Conservation (phyloP, 805 yeast species). For the Metschnikowia arizonensis region DNA sequence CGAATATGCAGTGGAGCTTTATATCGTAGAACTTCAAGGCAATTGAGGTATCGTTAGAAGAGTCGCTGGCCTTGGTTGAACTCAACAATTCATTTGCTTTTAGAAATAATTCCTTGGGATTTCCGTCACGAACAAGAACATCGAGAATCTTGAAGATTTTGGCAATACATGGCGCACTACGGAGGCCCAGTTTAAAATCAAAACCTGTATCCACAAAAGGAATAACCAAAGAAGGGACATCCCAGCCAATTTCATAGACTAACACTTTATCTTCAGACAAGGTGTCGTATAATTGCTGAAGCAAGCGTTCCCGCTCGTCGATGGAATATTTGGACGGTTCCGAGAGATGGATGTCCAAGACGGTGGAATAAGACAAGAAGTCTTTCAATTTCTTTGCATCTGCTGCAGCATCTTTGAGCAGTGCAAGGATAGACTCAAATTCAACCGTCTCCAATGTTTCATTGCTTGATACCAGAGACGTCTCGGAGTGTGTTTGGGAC, state of each 20-base stretch:
- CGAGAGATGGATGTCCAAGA: conserved; percentile 56
- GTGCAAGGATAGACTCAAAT: conserved; percentile 26
- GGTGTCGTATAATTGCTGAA: conserved; percentile 43
- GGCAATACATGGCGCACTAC: conserved; percentile 39
- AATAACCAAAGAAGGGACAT: conserved; percentile 67
- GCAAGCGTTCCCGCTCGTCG: conserved; percentile 48
- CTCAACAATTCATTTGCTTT: conserved; percentile 63
- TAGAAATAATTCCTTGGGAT: conserved; percentile 75
- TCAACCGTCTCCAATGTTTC: conserved; percentile 16
- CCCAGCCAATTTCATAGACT: conserved; percentile 81
- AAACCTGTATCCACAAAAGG: conserved; percentile 45
- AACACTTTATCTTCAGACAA: conserved; percentile 46
- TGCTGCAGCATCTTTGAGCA: conserved; percentile 28
- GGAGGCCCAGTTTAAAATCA: conserved; percentile 24
- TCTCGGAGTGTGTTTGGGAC: conserved; percentile 14
- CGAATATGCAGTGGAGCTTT: conserved; percentile 62
- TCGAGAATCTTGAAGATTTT: conserved; percentile 51
- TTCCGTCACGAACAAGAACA: conserved; percentile 62
- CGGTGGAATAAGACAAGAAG: conserved; percentile 66
- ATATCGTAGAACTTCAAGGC: conserved; percentile 42
- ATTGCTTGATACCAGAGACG: conserved; percentile 14
- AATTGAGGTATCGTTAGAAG: conserved; percentile 8
- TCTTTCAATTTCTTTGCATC: conserved; percentile 49
- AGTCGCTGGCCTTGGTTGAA: conserved; percentile 27
- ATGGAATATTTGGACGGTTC: conserved; percentile 44